Evolutionary conservation across 805 yeast species (phyloP).

Genomic region (Wickerhamiella sorbophila): DNA sequence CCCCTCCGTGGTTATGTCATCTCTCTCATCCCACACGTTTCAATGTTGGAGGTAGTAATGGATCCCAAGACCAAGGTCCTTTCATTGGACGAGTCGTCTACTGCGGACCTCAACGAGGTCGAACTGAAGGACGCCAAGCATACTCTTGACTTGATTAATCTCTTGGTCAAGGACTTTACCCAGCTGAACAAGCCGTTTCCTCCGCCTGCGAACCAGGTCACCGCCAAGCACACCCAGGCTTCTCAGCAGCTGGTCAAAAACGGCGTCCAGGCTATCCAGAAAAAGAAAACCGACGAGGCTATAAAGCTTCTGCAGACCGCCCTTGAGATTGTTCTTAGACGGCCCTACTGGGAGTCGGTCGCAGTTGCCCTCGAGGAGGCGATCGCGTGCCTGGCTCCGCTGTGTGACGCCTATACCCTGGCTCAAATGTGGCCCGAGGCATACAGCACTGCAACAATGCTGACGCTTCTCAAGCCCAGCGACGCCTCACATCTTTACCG

Average conservation of each 20-base stretch:
- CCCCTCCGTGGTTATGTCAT: no score
- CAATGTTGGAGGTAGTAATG: constrained; percentile 3
- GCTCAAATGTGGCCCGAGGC: constrained; percentile 27
- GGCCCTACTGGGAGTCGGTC: constrained; percentile 30
- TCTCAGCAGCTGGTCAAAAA: constrained; percentile 25
- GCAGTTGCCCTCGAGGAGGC: constrained; percentile 25
- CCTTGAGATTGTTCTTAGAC: constrained; percentile 27
- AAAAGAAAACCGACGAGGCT: constrained; percentile 24
- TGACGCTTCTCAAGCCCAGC: constrained; percentile 22
- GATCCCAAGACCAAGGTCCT: constrained; percentile 4
- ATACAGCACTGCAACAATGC: constrained; percentile 25
- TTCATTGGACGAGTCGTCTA: background rate
- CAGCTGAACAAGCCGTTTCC: constrained; percentile 25
- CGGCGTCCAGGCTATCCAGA: constrained; percentile 22
- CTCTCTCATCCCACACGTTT: background rate
- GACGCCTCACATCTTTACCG: constrained; percentile 25
- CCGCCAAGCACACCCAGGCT: constrained; percentile 18
- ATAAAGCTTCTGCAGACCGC: constrained; percentile 25
- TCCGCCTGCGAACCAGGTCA: constrained; percentile 22
- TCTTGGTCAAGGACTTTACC: constrained; percentile 21
- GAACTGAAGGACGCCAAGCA: constrained; percentile 2
- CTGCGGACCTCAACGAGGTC: constrained; percentile 9
- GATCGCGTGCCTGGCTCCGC: constrained; percentile 20
- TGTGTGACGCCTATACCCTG: constrained; percentile 29
- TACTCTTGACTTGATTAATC: constrained; percentile 22